Percentiles rank a stretch among this genome's conserved stretches.
phyloP scores from a whole-genome alignment of 202 grass and related monocot genomes.

The Cymbopogon flexuosus region DNA sequence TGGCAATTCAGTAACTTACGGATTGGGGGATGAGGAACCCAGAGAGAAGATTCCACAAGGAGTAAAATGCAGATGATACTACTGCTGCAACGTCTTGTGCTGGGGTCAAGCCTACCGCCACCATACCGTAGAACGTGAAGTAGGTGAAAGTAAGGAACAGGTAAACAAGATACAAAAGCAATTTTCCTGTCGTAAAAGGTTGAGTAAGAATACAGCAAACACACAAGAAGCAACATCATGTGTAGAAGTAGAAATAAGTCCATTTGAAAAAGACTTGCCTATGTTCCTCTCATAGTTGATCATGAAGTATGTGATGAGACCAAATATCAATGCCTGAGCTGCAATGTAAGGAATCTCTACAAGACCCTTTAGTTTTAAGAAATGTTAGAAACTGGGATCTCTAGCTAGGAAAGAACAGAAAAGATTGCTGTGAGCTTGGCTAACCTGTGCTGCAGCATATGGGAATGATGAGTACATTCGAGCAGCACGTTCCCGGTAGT shows the following conservation, averaged over 20 bases:
- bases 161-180: slow-evolving; percentile 60
- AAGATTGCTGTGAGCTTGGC: background rate
- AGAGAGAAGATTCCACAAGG: slow-evolving; percentile 75
- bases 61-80: slow-evolving; percentile 64
- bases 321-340: slow-evolving; percentile 62
- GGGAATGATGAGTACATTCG: slow-evolving; percentile 73
- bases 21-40: slow-evolving; percentile 67
- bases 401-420: background rate
- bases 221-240: background rate
- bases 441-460: slow-evolving; percentile 69
- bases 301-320: slow-evolving; percentile 72
- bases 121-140: slow-evolving; percentile 87
- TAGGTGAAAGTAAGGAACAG: slow-evolving; percentile 76
- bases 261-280: slow-evolving; percentile 28
- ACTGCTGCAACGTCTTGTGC: slow-evolving; percentile 60
- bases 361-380: slow-evolving; percentile 51
- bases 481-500: slow-evolving; percentile 64
- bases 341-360: slow-evolving; percentile 73
- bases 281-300: slow-evolving; percentile 63
- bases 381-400: background rate
- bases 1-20: slow-evolving; percentile 34
- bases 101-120: slow-evolving; percentile 65
- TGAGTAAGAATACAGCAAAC: background rate
- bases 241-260: background rate
- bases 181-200: slow-evolving; percentile 50